Base-by-base conservation (phyloP, 371 early-diverging fungal species). In the Mortierella sp. region DNA sequence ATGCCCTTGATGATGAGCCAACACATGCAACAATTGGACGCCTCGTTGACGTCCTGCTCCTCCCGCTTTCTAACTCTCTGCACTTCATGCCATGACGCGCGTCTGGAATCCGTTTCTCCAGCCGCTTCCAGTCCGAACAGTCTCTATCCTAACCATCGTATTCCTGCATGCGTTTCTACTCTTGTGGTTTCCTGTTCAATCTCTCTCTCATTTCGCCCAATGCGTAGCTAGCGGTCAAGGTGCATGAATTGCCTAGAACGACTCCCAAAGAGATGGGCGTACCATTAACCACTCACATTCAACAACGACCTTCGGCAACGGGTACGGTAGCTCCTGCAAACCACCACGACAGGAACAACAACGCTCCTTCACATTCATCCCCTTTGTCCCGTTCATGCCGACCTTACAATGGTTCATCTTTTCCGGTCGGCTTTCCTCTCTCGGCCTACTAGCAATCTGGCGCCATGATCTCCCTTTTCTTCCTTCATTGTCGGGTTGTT, bases 121-220 rank as follows among this genome's bases (percentile, higher is more conserved):
- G 24, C 12, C 29, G 2, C 13, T 51, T 47, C 24, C 27, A 47
- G 12, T 24, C 6, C 27, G 24, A 7, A 24, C 48, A 2, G 48
- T 24, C 48, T 47, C 48, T 47, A 34, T 34, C 13, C 48, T 12
- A 43, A 43, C 3, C 14, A 43, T 43, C 10, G 24, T 6, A 47
- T 25, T 25, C 21, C 19, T 10, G 48, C 27, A 12, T 21, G 10
- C 45, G 9, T 47, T 47, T 24, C 21, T 47, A 8, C 21, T 47
- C 48, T 25, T 47, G 48, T 47, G 47, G 19, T 31, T 41, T 43
- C 53, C 46, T 27, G 28, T 44, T n/a, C 40, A 31, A 19, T 53
- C 7, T n/a, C 44, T 60, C 21, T 45, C 21, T 47, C 48, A 10
- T 25, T 47, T 47, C 48, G 48, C 22, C 44, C 16, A 43, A 34